A percentile compares a stretch with the other conserved stretches of the same genome.
Evolutionary conservation across 768 basidiomycete genomes (phyloP).

Genomic region (Galerina sulciceps): DNA sequence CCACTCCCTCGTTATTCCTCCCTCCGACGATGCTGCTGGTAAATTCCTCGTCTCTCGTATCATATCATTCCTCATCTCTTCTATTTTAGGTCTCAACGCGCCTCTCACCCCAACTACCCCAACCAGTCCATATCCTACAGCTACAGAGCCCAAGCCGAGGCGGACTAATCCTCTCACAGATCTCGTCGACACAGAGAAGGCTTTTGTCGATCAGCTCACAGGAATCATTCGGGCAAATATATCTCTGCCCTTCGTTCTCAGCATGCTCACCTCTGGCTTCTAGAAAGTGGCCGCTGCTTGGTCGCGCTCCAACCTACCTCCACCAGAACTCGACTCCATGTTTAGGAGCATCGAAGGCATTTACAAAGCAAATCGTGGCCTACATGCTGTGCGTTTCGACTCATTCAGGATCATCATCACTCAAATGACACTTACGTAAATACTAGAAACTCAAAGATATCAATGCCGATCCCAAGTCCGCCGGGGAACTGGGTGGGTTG

Average conservation of each 20-base stretch:
- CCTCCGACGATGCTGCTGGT: constrained; percentile 18
- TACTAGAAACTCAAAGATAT: constrained; percentile 91
- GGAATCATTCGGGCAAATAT: constrained; percentile 84
- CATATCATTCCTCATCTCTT: constrained; percentile 7
- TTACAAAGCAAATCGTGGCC: constrained; percentile 86
- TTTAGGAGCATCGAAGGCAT: constrained; percentile 92
- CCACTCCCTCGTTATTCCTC: constrained; percentile 14
- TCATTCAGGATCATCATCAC: constrained; percentile 4
- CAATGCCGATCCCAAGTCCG: constrained; percentile 88
- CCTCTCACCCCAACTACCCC: constrained; percentile 42
- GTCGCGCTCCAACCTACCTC: constrained; percentile 94
- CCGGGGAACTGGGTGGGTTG: constrained; percentile 92
- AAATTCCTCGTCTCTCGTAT: constrained; percentile 4
- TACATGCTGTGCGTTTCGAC: constrained; percentile 64
- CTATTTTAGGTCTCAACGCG: constrained; percentile 25
- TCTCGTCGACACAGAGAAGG: constrained; percentile 92
- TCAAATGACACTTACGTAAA: constrained; percentile 17
- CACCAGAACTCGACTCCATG: constrained; percentile 89
- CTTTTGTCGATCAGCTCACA: constrained; percentile 89
- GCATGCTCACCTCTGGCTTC: neutral
- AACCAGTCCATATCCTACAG: constrained; percentile 30
- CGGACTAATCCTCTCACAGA: constrained; percentile 81
- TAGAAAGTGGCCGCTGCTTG: constrained; percentile 98
- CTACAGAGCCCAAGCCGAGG: constrained; percentile 54
- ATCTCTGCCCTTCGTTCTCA: neutral